Conservation (phyloP, 345 rosid species). For the Chamaenerion angustifolium region DNA sequence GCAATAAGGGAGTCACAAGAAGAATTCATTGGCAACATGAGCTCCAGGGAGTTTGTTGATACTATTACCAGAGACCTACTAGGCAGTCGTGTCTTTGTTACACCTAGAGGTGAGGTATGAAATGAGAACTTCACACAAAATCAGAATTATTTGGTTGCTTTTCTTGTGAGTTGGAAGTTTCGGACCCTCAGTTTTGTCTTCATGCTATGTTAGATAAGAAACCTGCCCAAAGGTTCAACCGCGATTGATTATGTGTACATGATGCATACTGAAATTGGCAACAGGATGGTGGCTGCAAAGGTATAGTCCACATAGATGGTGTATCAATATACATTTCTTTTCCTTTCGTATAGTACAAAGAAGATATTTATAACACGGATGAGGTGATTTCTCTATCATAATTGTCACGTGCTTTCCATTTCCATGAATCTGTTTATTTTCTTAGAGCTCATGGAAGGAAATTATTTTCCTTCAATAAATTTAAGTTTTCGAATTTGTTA, state of each 20-base stretch:
- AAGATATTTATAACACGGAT: no score
- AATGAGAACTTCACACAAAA: neutral
- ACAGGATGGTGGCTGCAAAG: conserved; percentile 98
- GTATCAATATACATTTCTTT: neutral
- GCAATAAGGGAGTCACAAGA: conserved; percentile 99
- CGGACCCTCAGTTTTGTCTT: neutral
- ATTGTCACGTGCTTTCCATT: no score
- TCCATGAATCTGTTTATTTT: no score
- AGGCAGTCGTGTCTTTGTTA: conserved; percentile 91
- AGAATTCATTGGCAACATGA: conserved; percentile 98
- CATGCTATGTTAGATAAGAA: conserved; percentile 53
- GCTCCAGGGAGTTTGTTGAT: conserved; percentile 97
- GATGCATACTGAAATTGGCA: conserved; percentile 94
- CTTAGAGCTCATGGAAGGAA: no score
- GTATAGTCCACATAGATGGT: conserved; percentile 21
- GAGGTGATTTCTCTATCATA: no score
- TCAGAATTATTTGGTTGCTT: conserved; percentile 4
- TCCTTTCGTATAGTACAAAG: no score
- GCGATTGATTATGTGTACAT: conserved; percentile 91
- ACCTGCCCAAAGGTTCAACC: conserved; percentile 88
- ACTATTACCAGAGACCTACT: conserved; percentile 78
- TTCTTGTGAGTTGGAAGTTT: conserved; percentile 7
- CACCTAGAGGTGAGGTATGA: conserved; percentile 72
- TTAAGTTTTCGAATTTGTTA: no score
- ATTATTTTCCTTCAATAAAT: no score